A percentile compares a stretch with the other conserved stretches of the same genome.
Conservation (phyloP, 169 alveolate genomes). For the Eimeria falciformis region DNA sequence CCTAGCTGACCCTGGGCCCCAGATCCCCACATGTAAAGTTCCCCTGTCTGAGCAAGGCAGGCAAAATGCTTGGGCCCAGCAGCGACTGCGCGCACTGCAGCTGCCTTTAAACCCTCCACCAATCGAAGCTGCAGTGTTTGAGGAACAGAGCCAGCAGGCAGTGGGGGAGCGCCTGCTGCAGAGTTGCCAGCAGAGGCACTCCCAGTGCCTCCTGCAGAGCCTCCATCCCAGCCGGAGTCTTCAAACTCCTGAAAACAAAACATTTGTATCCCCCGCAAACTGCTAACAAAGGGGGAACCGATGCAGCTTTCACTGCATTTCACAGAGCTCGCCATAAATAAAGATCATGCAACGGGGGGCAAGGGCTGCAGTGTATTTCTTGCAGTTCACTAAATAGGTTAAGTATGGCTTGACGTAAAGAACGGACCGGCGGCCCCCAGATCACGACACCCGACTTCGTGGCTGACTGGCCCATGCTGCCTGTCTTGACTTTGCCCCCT, state of each 20-base stretch:
- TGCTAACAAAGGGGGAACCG: too few relatives aligned
- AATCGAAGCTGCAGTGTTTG: not conserved
- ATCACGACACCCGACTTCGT: constrained; percentile 81
- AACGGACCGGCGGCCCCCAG: constrained; percentile 81
- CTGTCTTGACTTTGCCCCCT: not conserved
- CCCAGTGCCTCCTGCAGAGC: not conserved
- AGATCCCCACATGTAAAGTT: constrained; percentile 79
- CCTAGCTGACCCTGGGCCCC: constrained; percentile 82
- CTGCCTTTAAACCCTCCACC: not conserved
- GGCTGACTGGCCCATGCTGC: constrained; percentile 79
- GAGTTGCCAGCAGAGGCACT: not conserved
- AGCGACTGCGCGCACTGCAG: constrained; percentile 50
- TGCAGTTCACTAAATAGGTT: too few relatives aligned
- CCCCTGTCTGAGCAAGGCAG: constrained; percentile 78
- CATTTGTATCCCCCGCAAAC: too few relatives aligned
- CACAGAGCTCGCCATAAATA: too few relatives aligned
- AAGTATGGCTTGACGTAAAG: not conserved
- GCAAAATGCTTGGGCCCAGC: constrained; percentile 78
- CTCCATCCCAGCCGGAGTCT: not conserved
- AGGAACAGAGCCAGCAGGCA: not conserved
- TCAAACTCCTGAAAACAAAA: not conserved
- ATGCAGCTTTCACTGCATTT: too few relatives aligned
- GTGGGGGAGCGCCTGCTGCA: not conserved
- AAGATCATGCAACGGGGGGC: too few relatives aligned
- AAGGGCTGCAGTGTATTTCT: too few relatives aligned